Evolutionary conservation across 169 alveolate species (phyloP), one percentile per base, ranked within the genome.

Genomic region (Babesia divergens): DNA sequence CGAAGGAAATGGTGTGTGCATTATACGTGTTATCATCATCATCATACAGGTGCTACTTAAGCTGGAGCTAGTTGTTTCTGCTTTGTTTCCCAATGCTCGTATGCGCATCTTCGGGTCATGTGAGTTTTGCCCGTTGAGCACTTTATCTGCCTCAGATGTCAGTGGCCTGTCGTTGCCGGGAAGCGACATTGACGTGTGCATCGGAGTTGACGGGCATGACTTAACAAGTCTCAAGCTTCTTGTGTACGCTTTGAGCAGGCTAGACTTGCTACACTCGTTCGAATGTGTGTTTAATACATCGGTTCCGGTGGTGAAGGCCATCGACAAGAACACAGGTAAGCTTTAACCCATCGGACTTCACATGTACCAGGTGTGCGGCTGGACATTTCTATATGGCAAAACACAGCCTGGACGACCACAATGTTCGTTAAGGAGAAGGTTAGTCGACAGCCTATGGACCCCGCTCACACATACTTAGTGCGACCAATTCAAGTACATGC

Each of bases 401-500:
- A 64, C 22, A 35, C 79, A 7, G 75, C 88, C 6, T 24, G 42
- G 28, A 62, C 29, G 11, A 80, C 88, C 32, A 68, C 82, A 7
- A 52, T 58, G n/a, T 70, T 80, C 52, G 55, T 80, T 24, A 59
- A 34, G 69, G 65, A 65, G 18, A 66, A 65, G 86, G 86, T 67
- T 11, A 6, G 50, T 16, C 5, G 1, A 4, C 7, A 20, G 9
- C n/a, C n/a, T n/a, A n/a, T n/a, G n/a, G n/a, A 9, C n/a, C 49
- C 44, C n/a, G n/a, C 44, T 6, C 44, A 37, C 44, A 6, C n/a
- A 2, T 24, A n/a, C 43, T 31, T 66, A 88, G 84, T 56, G 86
- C 52, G 53, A 71, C 32, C 58, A 83, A 53, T 88, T 54, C 75
- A 46, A 84, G 64, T 88, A 88, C 62, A 64, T 88, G 81, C 84